Conservation (phyloP, 208 protist species). For the Leishmania martiniquensis region DNA sequence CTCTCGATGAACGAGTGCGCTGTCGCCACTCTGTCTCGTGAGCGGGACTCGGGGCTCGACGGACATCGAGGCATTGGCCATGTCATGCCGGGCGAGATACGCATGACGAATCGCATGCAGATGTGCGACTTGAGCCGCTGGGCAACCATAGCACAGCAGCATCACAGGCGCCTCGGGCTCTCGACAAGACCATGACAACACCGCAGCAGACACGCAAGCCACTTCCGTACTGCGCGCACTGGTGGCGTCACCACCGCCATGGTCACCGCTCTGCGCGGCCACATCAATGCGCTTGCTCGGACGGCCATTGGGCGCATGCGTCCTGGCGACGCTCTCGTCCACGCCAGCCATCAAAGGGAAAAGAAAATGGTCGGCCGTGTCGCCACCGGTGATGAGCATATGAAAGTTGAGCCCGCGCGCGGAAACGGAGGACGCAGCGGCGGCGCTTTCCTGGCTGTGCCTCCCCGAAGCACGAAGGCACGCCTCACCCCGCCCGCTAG, state of each 20-base stretch:
- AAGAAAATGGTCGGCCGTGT: slow-evolving; percentile 7
- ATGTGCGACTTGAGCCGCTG: slow-evolving; percentile 9
- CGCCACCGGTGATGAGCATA: slow-evolving; percentile 16
- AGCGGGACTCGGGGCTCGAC: background rate
- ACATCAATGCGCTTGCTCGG: background rate
- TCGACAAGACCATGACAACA: background rate
- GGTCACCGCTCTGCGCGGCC: background rate
- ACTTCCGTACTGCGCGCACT: background rate
- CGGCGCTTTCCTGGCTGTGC: background rate
- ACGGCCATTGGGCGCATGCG: background rate
- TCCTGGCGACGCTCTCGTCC: background rate
- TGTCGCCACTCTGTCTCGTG: background rate
- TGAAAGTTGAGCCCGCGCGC: background rate
- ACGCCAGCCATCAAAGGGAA: slow-evolving; percentile 2
- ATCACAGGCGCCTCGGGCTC: background rate
- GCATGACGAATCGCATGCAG: background rate
- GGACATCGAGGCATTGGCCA: background rate
- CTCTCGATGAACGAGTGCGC: background rate
- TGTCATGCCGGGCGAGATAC: background rate
- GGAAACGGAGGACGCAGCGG: background rate
- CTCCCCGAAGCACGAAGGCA: background rate
- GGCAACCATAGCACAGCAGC: slow-evolving; percentile 21
- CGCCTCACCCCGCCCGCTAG: background rate
- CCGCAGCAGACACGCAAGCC: background rate
- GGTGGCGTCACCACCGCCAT: background rate